Percentiles rank a stretch among this genome's conserved stretches.
Evolutionary conservation across 176 grass and related monocot species (phyloP).

Genomic region (Luzula sylvatica): DNA sequence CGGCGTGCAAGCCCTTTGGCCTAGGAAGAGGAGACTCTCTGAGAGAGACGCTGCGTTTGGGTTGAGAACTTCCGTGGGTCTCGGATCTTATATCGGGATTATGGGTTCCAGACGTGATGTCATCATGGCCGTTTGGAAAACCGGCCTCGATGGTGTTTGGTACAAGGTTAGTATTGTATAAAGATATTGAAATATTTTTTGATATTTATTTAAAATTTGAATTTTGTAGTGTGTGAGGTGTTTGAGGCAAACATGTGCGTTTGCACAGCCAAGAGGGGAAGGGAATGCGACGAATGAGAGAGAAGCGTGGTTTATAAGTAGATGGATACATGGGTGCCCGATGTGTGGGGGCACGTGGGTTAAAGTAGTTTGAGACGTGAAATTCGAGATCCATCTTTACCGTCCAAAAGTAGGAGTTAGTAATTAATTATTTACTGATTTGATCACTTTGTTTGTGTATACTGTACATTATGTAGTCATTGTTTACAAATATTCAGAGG

Average conservation of each 20-base stretch:
- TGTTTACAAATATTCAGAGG: neutral
- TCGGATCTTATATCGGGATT: constrained; percentile 90
- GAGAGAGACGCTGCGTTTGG: constrained; percentile 99
- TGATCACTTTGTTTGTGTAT: neutral
- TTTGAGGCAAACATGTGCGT: constrained; percentile 88
- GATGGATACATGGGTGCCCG: constrained; percentile 78
- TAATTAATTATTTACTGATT: constrained; percentile 1
- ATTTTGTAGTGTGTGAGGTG: constrained; percentile 84
- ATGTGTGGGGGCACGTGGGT: constrained; percentile 98
- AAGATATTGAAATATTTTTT: neutral
- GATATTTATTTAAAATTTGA: constrained; percentile 8
- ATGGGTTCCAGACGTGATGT: constrained; percentile 98
- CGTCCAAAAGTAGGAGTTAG: too few relatives aligned
- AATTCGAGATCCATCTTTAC: neutral
- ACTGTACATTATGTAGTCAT: neutral
- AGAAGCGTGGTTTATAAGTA: constrained; percentile 89
- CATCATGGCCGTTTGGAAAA: constrained; percentile 87
- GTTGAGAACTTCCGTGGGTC: constrained; percentile 89
- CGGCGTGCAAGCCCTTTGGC: constrained; percentile 68
- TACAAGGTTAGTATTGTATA: constrained; percentile 57
- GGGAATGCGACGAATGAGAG: constrained; percentile 41
- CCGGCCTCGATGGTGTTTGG: constrained; percentile 85
- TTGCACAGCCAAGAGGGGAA: constrained; percentile 49
- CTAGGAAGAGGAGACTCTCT: constrained; percentile 83
- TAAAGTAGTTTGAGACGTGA: constrained; percentile 56